phyloP scores from a whole-genome alignment of 805 yeast species.

The Pichia insulana region DNA sequence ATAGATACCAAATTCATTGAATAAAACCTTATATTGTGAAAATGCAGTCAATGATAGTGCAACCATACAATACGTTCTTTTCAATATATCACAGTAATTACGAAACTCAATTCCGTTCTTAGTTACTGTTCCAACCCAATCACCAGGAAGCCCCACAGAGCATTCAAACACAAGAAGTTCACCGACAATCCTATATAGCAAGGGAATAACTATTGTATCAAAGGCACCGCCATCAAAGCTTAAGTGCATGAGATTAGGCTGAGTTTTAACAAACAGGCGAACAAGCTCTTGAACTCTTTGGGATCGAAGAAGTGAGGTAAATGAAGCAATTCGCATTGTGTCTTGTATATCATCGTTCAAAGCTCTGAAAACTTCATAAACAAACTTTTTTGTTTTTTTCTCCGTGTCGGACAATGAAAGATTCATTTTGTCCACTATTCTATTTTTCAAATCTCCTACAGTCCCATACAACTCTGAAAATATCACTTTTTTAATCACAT shows the following conservation, averaged over 20 bases:
- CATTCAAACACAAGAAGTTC: slow-evolving; percentile 14
- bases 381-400: slow-evolving; percentile 1
- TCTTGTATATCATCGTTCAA: slow-evolving; percentile 10
- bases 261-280: slow-evolving; percentile 19
- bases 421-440: slow-evolving; percentile 20
- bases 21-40: slow-evolving; percentile 18
- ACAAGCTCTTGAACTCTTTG: slow-evolving; percentile 18
- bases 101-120: slow-evolving; percentile 12
- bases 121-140: slow-evolving; percentile 5
- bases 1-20: slow-evolving; percentile 21
- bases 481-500: slow-evolving; percentile 17
- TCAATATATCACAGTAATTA: slow-evolving; percentile 16
- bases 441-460: slow-evolving; percentile 8
- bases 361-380: slow-evolving; percentile 14
- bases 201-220: slow-evolving; percentile 20
- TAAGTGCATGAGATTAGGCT: slow-evolving; percentile 14
- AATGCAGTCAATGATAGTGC: slow-evolving; percentile 22
- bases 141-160: slow-evolving; percentile 10
- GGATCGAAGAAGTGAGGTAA: slow-evolving; percentile 15
- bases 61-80: slow-evolving; percentile 20
- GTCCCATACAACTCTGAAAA: slow-evolving; percentile 22
- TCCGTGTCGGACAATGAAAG: slow-evolving; percentile 2
- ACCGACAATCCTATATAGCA: slow-evolving; percentile 22
- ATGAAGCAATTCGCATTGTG: slow-evolving; percentile 10
- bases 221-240: slow-evolving; percentile 19